A percentile compares a stretch with the other conserved stretches of the same genome.
phyloP scores from a whole-genome alignment of 2,329 filamentous ascomycete genomes.

The Ceratocystiopsis brevicomis region DNA sequence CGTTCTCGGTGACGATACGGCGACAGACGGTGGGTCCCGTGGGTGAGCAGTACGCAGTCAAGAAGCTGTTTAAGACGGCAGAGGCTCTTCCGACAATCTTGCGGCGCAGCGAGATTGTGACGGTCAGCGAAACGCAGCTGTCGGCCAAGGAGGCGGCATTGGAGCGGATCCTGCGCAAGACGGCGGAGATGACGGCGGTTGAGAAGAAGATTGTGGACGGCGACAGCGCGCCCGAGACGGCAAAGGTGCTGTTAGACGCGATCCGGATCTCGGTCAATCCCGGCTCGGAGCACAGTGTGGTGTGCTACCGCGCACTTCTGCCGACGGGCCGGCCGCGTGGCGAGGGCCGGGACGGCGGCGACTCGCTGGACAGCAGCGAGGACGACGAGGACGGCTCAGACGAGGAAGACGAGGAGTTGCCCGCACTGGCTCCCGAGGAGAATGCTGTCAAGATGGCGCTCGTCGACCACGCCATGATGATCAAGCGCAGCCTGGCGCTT shows the following conservation, averaged over 20 bases:
- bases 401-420: slow-evolving; percentile 21
- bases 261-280: slow-evolving; percentile 61
- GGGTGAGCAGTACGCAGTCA: slow-evolving; percentile 61
- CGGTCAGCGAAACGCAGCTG: slow-evolving; percentile 45
- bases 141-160: slow-evolving; percentile 70
- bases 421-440: slow-evolving; percentile 40
- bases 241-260: slow-evolving; percentile 53
- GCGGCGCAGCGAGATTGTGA: slow-evolving; percentile 66
- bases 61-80: slow-evolving; percentile 63
- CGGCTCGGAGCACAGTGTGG: slow-evolving; percentile 55
- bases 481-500: slow-evolving; percentile 60
- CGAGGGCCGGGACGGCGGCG: slow-evolving; percentile 21
- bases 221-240: slow-evolving; percentile 41
- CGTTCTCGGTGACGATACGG: slow-evolving; percentile 59
- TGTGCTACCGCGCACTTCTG: slow-evolving; percentile 57
- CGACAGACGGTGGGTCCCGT: slow-evolving; percentile 51
- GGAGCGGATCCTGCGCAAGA: slow-evolving; percentile 80
- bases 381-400: slow-evolving; percentile 25
- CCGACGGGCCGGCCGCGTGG: slow-evolving; percentile 26
- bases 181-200: slow-evolving; percentile 58
- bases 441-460: slow-evolving; percentile 69
- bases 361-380: slow-evolving; percentile 21
- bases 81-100: slow-evolving; percentile 85
- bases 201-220: slow-evolving; percentile 58
- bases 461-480: slow-evolving; percentile 72